These are phyloP conservation scores for Hymenoscyphus linearis DNA, from an alignment of 2,329 filamentous ascomycete genomes.

Conservation along the genomic window DNA sequence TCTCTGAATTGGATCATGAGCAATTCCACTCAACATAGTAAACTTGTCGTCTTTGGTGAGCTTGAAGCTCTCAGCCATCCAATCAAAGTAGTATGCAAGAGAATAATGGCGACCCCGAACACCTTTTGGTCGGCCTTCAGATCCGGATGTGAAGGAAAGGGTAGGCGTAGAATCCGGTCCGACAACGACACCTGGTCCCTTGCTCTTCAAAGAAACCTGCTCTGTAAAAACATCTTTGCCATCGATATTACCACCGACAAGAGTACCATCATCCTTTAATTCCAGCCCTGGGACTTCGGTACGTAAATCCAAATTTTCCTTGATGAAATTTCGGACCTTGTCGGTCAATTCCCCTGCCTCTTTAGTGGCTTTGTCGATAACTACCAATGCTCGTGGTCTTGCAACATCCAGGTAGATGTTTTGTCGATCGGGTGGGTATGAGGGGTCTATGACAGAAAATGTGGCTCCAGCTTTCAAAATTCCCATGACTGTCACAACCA, in stretches of 20 bases:
- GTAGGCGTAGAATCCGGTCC: constrained; percentile 82
- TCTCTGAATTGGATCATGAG: constrained; percentile 64
- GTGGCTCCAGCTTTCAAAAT: constrained; percentile 54
- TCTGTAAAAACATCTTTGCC: constrained; percentile 63
- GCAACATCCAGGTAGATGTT: constrained; percentile 80
- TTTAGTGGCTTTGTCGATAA: constrained; percentile 65
- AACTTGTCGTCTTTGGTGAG: constrained; percentile 69
- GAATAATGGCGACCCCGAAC: constrained; percentile 84
- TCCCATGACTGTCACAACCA: constrained; percentile 78
- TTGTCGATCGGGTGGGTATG: constrained; percentile 75
- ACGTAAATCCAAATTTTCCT: constrained; percentile 65
- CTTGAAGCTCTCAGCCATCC: constrained; percentile 84
- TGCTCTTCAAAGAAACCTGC: constrained; percentile 44
- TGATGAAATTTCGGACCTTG: constrained; percentile 60
- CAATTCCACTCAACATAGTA: constrained; percentile 80
- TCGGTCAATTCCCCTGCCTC: constrained; percentile 60
- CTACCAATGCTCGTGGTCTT: constrained; percentile 64
- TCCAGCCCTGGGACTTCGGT: constrained; percentile 69
- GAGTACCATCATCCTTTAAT: constrained; percentile 63
- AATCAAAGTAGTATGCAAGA: constrained; percentile 80
- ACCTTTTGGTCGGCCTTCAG: constrained; percentile 77
- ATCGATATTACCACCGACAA: constrained; percentile 62
- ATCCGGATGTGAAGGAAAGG: constrained; percentile 68
- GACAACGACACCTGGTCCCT: constrained; percentile 66
- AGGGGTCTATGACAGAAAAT: constrained; percentile 68